A percentile compares a stretch with the other conserved stretches of the same genome.
Conservation (phyloP, 2,329 filamentous ascomycete genomes). For the Fusarium chaquense region DNA sequence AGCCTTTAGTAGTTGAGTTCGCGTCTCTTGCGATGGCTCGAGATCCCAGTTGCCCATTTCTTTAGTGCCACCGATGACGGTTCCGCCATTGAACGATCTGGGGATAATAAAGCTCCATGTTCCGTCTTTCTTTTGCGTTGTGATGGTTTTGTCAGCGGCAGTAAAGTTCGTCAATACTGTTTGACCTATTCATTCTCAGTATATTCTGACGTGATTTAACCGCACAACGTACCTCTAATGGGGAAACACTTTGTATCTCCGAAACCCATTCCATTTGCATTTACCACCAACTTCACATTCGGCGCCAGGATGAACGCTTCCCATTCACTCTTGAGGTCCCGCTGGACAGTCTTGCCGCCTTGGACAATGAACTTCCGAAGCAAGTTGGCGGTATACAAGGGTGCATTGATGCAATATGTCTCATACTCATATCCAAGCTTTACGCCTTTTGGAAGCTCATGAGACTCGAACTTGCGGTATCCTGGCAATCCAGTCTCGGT, state of each 20-base stretch:
- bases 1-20: conserved; percentile 49
- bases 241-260: conserved; percentile 51
- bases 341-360: conserved; percentile 48
- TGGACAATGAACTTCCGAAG: conserved; percentile 50
- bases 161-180: conserved; percentile 55
- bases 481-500: conserved; percentile 48
- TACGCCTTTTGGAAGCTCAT: conserved; percentile 58
- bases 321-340: conserved; percentile 49
- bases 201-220: fast-evolving
- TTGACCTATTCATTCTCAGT: conserved; percentile 47
- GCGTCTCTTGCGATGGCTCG: conserved; percentile 60
- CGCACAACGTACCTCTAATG: conserved; percentile 45
- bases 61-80: conserved; percentile 75
- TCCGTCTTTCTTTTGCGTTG: conserved; percentile 72
- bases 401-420: conserved; percentile 67
- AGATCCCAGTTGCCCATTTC: conserved; percentile 68
- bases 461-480: conserved; percentile 46
- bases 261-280: conserved; percentile 53
- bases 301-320: conserved; percentile 48
- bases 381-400: conserved; percentile 61
- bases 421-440: conserved; percentile 63
- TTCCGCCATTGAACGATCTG: conserved; percentile 71
- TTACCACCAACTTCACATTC: conserved; percentile 47
- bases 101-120: conserved; percentile 73
- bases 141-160: conserved; percentile 59